Base-by-base conservation (phyloP, 768 basidiomycete species). In the Mrakia gelida region DNA sequence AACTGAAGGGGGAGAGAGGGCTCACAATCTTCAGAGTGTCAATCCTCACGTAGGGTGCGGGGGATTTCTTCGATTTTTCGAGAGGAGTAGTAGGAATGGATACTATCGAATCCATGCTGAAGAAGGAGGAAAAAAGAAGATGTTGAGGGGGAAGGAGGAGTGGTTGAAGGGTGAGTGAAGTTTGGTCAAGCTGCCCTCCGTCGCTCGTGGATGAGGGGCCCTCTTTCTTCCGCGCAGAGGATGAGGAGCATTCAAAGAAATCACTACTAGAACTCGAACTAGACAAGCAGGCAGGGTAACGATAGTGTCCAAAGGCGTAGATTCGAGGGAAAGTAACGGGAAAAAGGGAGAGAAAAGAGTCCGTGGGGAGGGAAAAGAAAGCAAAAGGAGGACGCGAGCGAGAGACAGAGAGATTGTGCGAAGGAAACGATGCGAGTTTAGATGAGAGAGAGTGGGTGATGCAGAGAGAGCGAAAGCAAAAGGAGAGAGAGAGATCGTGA, bases 11-110 rank as follows among this genome's bases (percentile, higher is more conserved):
- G 62, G n/a, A 41, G 62, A 6, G 45, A 30, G 38, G 65, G 30
- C 76, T 70, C 30, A 75, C 77, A 54, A 78, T 78, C 45, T 45
- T 34, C 6, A 78, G n/a, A 30, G 77, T 78, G 43, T 78, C 77
- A 38, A 78, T 67, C 65, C 77, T 73, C 43, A 65, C 61, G 45
- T 73, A 78, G 2, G 73, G 63, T 2, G 59, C 28, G 0, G 26
- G 59, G 7, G 38, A 41, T 10, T 45, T 21, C 21, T 0, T 32
- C 18, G 11, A 9, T 62, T 54, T 71, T 59, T 74, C 28, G 32
- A 26, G 15, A 16, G 63, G 16, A 45, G 34, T 45, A 26, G 23
- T 59, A n/a, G 73, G 30, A 63, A 13, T 61, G 63, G 77, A 70
- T 61, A 65, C 34, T 28, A 16, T 28, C 6, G 6, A 43, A 23